Percentiles rank a stretch among this genome's conserved stretches.
Conservation (phyloP, 1,284 basidiomycete species). For the Stygiomarasmius scandens region DNA sequence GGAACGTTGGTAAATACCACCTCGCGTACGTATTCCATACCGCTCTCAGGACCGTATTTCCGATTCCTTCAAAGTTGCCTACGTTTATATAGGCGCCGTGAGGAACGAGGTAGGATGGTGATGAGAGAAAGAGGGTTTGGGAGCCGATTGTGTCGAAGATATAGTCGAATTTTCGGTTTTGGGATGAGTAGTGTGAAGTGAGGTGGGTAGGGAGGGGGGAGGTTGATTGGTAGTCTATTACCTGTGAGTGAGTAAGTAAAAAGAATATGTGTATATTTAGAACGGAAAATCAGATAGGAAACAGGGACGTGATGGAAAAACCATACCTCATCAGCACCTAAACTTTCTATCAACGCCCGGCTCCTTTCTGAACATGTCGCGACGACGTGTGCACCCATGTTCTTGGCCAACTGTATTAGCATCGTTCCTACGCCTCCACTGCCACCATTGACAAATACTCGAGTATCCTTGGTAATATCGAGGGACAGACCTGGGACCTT, state of each 20-base stretch:
- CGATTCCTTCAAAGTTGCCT: constrained; percentile 18
- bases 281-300: too few relatives aligned
- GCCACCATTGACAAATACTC: neutral
- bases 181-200: constrained; percentile 2
- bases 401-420: constrained; percentile 16
- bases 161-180: constrained; percentile 9
- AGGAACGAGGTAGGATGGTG: neutral
- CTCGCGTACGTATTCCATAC: constrained; percentile 13
- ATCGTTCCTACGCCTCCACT: constrained; percentile 4
- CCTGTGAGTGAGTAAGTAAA: neutral
- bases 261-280: neutral
- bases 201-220: constrained; percentile 11
- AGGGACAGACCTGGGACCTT: too few relatives aligned
- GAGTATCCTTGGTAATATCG: neutral
- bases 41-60: constrained; percentile 8
- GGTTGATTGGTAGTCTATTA: neutral
- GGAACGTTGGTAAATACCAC: constrained; percentile 4
- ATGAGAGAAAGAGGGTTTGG: neutral
- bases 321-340: constrained; percentile 1
- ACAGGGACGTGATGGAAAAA: neutral
- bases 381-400: neutral
- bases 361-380: constrained; percentile 2
- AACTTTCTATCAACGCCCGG: neutral
- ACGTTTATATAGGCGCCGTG: constrained; percentile 15
- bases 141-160: constrained; percentile 20